Conservation (phyloP, 108 stramenopile genomes). For the Cyclotella choctawhatcheeana region DNA sequence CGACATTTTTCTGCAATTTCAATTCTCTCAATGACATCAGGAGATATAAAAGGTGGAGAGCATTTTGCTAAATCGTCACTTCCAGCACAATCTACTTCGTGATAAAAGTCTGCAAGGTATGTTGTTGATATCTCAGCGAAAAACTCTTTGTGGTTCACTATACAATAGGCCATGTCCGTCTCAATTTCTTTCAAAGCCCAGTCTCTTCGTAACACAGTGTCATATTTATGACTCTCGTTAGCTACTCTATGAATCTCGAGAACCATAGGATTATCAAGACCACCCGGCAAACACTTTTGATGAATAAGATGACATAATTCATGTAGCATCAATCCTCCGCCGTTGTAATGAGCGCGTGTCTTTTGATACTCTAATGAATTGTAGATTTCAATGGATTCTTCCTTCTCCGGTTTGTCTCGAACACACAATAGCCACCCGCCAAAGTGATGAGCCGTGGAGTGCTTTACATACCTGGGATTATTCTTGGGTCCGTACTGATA, state of each 20-base stretch:
- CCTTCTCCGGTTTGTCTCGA: constrained; percentile 70
- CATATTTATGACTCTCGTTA: constrained; percentile 58
- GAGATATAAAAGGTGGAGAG: constrained; percentile 76
- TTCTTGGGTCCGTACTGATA: constrained; percentile 65
- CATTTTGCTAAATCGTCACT: constrained; percentile 49
- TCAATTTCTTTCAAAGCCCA: constrained; percentile 74
- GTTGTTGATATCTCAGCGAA: constrained; percentile 86
- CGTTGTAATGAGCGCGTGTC: constrained; percentile 86
- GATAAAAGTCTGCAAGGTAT: constrained; percentile 70
- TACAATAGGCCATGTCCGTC: constrained; percentile 75
- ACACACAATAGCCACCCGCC: constrained; percentile 71
- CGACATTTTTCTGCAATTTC: constrained; percentile 13
- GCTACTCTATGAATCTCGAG: constrained; percentile 51
- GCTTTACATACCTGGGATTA: constrained; percentile 60
- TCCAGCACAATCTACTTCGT: constrained; percentile 55
- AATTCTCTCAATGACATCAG: constrained; percentile 58
- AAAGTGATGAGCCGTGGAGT: constrained; percentile 80
- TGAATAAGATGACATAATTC: constrained; percentile 88
- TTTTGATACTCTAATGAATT: constrained; percentile 65
- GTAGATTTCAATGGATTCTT: constrained; percentile 79
- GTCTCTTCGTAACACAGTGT: constrained; percentile 68
- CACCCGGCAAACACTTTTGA: constrained; percentile 67
- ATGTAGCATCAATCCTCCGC: constrained; percentile 80
- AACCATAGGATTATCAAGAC: constrained; percentile 63
- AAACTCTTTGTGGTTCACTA: constrained; percentile 83